Evolutionary conservation across 2,329 filamentous ascomycete species (phyloP).

Genomic region (Fusarium lateritium): DNA sequence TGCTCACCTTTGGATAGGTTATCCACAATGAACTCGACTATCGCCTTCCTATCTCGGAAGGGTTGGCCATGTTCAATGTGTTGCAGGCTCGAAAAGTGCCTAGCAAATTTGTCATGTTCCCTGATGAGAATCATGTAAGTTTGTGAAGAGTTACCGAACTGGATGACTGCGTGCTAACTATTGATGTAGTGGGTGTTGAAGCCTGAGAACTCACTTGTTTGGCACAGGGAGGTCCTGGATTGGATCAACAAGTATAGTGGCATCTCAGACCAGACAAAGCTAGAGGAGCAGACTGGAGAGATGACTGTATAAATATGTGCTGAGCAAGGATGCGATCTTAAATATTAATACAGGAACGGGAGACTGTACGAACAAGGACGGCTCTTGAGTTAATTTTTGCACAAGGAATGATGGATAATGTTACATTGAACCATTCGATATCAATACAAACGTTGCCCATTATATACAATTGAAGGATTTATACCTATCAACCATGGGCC

Average conservation of each 20-base stretch:
- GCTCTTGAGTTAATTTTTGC: background rate
- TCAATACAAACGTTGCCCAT: background rate
- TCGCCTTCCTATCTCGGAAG: constrained; percentile 86
- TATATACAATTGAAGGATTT: too few relatives aligned
- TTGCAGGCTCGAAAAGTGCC: constrained; percentile 82
- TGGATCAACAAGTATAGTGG: constrained; percentile 79
- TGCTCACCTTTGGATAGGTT: constrained; percentile 52
- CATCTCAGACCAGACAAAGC: constrained; percentile 51
- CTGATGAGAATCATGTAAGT: constrained; percentile 76
- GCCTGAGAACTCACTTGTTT: constrained; percentile 90
- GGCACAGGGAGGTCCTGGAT: constrained; percentile 87
- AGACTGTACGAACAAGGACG: constrained; percentile 3
- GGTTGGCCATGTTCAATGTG: constrained; percentile 87
- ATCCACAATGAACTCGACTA: constrained; percentile 95
- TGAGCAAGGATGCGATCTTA: background rate
- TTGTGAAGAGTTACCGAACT: background rate
- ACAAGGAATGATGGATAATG: background rate
- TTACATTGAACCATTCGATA: background rate
- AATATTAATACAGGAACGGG: background rate
- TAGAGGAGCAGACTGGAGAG: constrained; percentile 40
- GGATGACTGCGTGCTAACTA: constrained; percentile 1
- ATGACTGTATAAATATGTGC: constrained; percentile 30
- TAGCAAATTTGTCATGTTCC: constrained; percentile 85
- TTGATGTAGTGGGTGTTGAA: constrained; percentile 81
- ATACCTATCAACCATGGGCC: too few relatives aligned